These are phyloP conservation scores for Raffaelea deltoideospora DNA, from an alignment of 2,329 filamentous ascomycete genomes.

Conservation along the genomic window DNA sequence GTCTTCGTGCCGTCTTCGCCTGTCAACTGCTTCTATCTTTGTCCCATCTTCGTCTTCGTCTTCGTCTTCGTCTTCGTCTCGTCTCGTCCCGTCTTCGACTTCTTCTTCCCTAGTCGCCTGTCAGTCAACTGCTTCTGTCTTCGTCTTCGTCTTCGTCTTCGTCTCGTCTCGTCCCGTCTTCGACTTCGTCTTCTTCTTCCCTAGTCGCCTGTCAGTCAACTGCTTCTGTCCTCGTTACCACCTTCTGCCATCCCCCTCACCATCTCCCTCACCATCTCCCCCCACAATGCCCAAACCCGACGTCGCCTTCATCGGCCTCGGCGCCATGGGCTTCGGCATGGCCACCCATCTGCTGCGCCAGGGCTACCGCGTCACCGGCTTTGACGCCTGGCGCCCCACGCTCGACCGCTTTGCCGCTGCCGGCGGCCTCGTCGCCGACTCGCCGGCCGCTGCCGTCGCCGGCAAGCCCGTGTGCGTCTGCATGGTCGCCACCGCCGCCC, in stretches of 20 bases:
- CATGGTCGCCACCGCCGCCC: conserved; percentile 62
- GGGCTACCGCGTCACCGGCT: conserved; percentile 54
- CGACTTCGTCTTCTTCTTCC: too few species aligned
- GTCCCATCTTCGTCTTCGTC: neutral
- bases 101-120: too few species aligned
- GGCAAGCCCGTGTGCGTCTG: conserved; percentile 48
- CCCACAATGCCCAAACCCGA: conserved; percentile 17
- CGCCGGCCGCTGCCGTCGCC: conserved; percentile 45
- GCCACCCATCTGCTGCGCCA: conserved; percentile 55
- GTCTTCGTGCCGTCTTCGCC: too few species aligned
- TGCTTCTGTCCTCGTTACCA: too few species aligned
- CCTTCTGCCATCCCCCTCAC: neutral
- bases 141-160: too few species aligned
- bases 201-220: too few species aligned
- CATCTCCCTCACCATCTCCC: conserved; percentile 12
- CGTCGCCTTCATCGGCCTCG: conserved; percentile 58
- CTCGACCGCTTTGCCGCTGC: conserved; percentile 49
- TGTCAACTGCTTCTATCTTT: too few species aligned
- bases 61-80: too few species aligned
- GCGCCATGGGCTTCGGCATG: conserved; percentile 75
- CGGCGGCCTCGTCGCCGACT: conserved; percentile 43
- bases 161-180: too few species aligned
- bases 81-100: neutral
- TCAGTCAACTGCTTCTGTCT: too few species aligned
- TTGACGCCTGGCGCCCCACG: conserved; percentile 53